These are phyloP conservation scores for Globisporangium solare DNA, from an alignment of 352 stramenopile genomes.

Conservation along the genomic window DNA sequence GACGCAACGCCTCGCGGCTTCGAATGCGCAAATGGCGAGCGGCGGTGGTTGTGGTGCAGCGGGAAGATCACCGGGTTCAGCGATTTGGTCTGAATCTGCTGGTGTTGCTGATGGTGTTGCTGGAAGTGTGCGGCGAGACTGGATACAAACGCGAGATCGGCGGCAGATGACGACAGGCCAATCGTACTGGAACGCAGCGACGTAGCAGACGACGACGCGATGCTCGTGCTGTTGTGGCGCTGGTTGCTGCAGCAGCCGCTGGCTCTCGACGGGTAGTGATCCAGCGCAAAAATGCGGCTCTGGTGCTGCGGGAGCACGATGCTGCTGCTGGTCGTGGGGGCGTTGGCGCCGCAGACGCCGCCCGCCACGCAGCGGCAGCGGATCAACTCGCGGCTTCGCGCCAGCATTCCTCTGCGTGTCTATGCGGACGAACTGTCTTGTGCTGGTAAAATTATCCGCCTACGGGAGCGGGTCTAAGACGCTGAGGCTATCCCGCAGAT, in stretches of 20 bases:
- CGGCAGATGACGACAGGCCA: conserved; percentile 8
- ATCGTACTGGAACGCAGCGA: background rate
- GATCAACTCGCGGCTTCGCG: conserved; percentile 8
- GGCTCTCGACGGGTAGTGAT: conserved; percentile 2
- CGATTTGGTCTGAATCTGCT: conserved; percentile 1
- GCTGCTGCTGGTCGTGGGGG: background rate
- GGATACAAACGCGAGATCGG: conserved; percentile 14
- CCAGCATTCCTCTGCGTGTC: background rate
- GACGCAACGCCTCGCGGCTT: background rate
- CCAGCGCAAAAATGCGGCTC: conserved; percentile 12
- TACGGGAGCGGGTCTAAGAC: too few species aligned
- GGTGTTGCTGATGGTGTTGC: background rate
- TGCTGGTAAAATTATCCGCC: too few species aligned
- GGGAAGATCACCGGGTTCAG: conserved; percentile 2
- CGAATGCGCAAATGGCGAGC: conserved; percentile 13
- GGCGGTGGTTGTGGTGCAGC: conserved; percentile 10
- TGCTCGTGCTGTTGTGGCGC: conserved; percentile 12
- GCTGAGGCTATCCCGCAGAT: too few species aligned
- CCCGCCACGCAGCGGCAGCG: background rate
- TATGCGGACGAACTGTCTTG: too few species aligned
- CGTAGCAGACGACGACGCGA: conserved; percentile 1
- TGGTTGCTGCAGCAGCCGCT: conserved; percentile 1
- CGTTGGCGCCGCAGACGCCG: background rate
- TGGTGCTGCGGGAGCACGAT: conserved; percentile 1
- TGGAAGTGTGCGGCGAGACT: conserved; percentile 13